phyloP scores from a whole-genome alignment of 2,329 filamentous ascomycete species.

The Tolypocladium cylindrosporum region DNA sequence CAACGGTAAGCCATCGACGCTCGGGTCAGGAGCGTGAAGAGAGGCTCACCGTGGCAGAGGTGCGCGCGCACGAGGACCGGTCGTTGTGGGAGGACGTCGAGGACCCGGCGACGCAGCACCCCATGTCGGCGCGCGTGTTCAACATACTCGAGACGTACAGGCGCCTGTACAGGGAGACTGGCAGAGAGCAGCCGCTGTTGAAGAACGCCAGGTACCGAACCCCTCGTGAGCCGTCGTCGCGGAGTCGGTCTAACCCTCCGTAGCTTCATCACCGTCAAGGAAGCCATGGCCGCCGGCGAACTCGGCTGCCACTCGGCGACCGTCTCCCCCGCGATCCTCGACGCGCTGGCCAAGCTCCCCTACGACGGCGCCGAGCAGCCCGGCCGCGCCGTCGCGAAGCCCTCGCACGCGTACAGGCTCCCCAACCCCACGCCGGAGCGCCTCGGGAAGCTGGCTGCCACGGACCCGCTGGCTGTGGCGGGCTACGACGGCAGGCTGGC shows the following conservation, averaged over 20 bases:
- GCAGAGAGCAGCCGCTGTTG: slow-evolving; percentile 35
- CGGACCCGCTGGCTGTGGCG: slow-evolving; percentile 28
- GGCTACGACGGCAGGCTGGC: slow-evolving; percentile 28
- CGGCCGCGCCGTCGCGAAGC: slow-evolving; percentile 27
- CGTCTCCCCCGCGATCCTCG: slow-evolving; percentile 27
- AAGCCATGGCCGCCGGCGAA: slow-evolving; percentile 17
- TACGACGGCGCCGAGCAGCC: slow-evolving; percentile 27
- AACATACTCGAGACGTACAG: slow-evolving; percentile 39
- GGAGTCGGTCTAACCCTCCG: neutral
- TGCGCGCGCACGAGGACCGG: slow-evolving; percentile 29
- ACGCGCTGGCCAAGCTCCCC: slow-evolving; percentile 25
- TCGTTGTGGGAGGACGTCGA: slow-evolving; percentile 34
- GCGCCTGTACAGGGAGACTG: slow-evolving; percentile 33
- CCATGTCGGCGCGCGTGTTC: slow-evolving; percentile 34
- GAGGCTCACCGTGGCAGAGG: slow-evolving; percentile 19
- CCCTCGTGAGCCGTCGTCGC: neutral
- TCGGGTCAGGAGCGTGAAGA: neutral
- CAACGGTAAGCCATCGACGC: slow-evolving; percentile 23
- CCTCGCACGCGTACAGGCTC: slow-evolving; percentile 26
- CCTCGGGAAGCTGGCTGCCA: slow-evolving; percentile 21
- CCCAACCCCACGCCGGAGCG: slow-evolving; percentile 20
- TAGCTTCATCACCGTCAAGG: neutral
- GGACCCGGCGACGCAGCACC: slow-evolving; percentile 35
- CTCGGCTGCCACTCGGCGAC: slow-evolving; percentile 36
- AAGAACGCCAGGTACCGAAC: slow-evolving; percentile 28